Base-by-base conservation (phyloP, 2,329 filamentous ascomycete species). In the Stemphylium lycopersici region DNA sequence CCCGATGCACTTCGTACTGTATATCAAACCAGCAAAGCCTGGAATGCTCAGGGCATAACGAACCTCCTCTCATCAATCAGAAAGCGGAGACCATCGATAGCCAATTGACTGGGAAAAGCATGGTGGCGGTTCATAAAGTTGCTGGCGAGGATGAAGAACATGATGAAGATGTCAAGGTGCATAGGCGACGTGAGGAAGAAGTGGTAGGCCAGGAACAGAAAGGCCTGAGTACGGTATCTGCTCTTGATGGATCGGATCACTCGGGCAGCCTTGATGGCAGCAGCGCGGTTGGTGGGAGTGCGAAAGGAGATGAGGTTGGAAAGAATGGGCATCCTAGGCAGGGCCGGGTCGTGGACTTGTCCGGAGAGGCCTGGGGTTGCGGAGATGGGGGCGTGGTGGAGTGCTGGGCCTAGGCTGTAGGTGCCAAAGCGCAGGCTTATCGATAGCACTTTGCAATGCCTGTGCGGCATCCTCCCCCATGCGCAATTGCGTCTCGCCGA, bases 121-220 rank as follows among this genome's bases (percentile, higher is more conserved):
- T 71, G 55, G 10, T 68, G 62, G 10, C 67, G 67, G 46, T 72
- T 72, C 68, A 72, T 71, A 31, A 69, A 71, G 56, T 72, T 72
- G 65, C 65, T 70, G 61, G 71, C 68, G n/a, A 72, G 65, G 44
- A 72, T 69, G 49, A 71, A 72, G 52, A 72, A 63, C 46, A 72
- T 60, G 33, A 72, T 63, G 22, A 72, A 72, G 52, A 72, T 62
- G 47, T 72, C 69, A 13, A 71, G 64, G 33, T 70, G 64, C 54
- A 68, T 52, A 4, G 65, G 65, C 6, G 68, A 67, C 16, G 64
- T 63, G 13, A 72, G 58, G 55, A 72, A 72, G 64, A 72, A 71
- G 61, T 72, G 68, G 43, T 71, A 69, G 29, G 67, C 69, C 38
- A 72, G 59, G 44, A 71, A 70, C 52, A 72, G 46, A 46, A 68